Percentiles rank a stretch among this genome's conserved stretches.
phyloP scores from a whole-genome alignment of 305 asterid genomes.

The Fraxinus angustifolia region DNA sequence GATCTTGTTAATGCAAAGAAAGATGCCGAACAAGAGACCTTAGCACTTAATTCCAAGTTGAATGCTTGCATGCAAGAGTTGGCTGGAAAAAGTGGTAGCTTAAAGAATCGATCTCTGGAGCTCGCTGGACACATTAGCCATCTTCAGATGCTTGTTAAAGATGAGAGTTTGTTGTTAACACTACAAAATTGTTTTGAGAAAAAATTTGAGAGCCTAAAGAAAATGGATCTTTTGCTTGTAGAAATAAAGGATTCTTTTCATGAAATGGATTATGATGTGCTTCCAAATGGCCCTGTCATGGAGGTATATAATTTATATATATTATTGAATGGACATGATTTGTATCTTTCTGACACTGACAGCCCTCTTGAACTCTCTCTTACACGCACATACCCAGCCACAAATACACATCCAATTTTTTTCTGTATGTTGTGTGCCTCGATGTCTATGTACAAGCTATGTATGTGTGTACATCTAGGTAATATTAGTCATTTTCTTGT shows the following conservation, averaged over 20 bases:
- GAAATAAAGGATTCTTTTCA: constrained; percentile 30
- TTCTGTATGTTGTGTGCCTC: background rate
- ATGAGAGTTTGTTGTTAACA: constrained; percentile 27
- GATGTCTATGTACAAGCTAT: background rate
- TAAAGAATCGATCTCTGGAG: constrained; percentile 49
- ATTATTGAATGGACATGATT: background rate
- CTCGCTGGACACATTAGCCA: constrained; percentile 50
- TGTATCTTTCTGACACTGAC: background rate
- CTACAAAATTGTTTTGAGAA: constrained; percentile 30
- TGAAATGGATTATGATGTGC: constrained; percentile 27
- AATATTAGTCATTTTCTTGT: background rate
- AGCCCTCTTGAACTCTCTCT: background rate
- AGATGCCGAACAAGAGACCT: constrained; percentile 49
- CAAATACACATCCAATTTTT: background rate
- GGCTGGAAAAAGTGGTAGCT: constrained; percentile 56
- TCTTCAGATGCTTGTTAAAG: constrained; percentile 48
- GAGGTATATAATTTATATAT: constrained; percentile 31
- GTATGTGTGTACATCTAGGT: background rate
- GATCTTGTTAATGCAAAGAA: constrained; percentile 58
- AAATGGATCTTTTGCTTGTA: constrained; percentile 35
- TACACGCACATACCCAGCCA: background rate
- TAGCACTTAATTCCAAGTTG: constrained; percentile 55
- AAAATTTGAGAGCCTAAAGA: constrained; percentile 34
- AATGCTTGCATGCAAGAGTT: constrained; percentile 71
- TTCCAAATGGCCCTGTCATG: constrained; percentile 23